Conservation (phyloP, 371 early-diverging fungal species). For the Mucor circinelloides region DNA sequence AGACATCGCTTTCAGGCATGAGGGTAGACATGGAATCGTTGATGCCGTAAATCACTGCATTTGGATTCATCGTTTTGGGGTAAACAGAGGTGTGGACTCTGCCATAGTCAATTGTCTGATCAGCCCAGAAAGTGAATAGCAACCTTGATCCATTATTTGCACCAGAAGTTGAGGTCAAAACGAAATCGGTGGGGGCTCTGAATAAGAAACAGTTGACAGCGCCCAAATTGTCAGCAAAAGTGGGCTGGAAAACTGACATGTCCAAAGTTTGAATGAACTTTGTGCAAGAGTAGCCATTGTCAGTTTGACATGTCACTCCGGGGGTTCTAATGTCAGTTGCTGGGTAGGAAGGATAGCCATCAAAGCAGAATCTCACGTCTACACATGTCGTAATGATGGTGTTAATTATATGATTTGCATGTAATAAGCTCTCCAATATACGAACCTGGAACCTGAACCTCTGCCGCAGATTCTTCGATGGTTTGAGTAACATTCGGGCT, state of each 20-base stretch:
- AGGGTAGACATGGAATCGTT: slow-evolving; percentile 20
- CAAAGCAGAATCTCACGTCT: slow-evolving; percentile 55
- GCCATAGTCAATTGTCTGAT: slow-evolving; percentile 31
- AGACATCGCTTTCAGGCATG: slow-evolving; percentile 31
- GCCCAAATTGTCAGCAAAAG: slow-evolving; percentile 42
- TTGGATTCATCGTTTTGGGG: slow-evolving; percentile 52
- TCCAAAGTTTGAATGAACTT: slow-evolving; percentile 30
- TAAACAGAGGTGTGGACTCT: slow-evolving; percentile 46
- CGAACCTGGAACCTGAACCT: slow-evolving; percentile 38
- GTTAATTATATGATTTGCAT: background rate
- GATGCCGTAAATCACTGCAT: slow-evolving; percentile 35
- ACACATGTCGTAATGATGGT: background rate
- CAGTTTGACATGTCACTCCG: slow-evolving; percentile 42
- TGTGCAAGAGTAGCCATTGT: slow-evolving; percentile 39
- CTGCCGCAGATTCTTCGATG: slow-evolving; percentile 33
- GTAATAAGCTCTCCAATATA: background rate
- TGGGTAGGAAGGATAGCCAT: slow-evolving; percentile 34
- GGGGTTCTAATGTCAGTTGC: slow-evolving; percentile 17
- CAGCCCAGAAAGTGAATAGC: slow-evolving; percentile 43
- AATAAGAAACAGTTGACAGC: slow-evolving; percentile 44
- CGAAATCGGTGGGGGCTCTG: slow-evolving; percentile 36
- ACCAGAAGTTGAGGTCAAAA: slow-evolving; percentile 45
- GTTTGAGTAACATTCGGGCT: slow-evolving; percentile 49
- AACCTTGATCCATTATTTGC: slow-evolving; percentile 46
- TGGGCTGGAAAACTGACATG: slow-evolving; percentile 42